Evolutionary conservation across 164 flowering plant genomes (phyloP).

Genomic region (Sextonia rubra): DNA sequence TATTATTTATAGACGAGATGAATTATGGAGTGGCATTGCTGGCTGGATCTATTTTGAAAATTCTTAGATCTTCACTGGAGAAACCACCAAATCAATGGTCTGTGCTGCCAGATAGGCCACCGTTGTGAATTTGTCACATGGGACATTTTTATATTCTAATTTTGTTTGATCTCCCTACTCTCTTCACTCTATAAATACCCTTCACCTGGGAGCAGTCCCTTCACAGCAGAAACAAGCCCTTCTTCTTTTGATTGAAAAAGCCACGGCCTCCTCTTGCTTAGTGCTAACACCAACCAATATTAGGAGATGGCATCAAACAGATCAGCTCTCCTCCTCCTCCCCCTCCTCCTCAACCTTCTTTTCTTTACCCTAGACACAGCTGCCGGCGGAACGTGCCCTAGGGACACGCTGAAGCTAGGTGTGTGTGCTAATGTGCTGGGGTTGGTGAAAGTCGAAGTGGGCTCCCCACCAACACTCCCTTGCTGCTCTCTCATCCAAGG

Average conservation of each 20-base stretch:
- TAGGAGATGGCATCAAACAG: slow-evolving; percentile 44
- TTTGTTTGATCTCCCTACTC: background rate
- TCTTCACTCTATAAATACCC: slow-evolving; percentile 16
- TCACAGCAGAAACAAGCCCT: slow-evolving; percentile 3
- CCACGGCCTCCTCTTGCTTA: background rate
- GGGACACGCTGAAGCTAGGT: slow-evolving; percentile 50
- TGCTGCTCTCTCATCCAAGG: slow-evolving; percentile 57
- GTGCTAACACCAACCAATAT: background rate
- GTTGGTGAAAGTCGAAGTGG: slow-evolving; percentile 31
- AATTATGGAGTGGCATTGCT: background rate
- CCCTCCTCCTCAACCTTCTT: slow-evolving; percentile 6
- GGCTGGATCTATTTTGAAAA: background rate
- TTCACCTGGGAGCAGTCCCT: background rate
- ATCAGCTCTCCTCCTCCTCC: slow-evolving; percentile 13
- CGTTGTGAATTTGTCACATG: slow-evolving; percentile 13
- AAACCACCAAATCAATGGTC: background rate
- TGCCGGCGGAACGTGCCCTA: slow-evolving; percentile 40
- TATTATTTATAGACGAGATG: background rate
- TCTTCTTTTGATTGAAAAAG: too few species aligned
- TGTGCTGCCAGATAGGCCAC: slow-evolving; percentile 7
- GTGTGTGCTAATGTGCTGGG: slow-evolving; percentile 49
- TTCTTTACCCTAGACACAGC: too few species aligned
- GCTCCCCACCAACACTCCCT: slow-evolving; percentile 37
- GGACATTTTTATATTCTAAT: background rate
- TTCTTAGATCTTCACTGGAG: background rate